Evolutionary conservation across 192 early-diverging fungal species (phyloP).

Genomic region (Entomortierella chlamydospora): DNA sequence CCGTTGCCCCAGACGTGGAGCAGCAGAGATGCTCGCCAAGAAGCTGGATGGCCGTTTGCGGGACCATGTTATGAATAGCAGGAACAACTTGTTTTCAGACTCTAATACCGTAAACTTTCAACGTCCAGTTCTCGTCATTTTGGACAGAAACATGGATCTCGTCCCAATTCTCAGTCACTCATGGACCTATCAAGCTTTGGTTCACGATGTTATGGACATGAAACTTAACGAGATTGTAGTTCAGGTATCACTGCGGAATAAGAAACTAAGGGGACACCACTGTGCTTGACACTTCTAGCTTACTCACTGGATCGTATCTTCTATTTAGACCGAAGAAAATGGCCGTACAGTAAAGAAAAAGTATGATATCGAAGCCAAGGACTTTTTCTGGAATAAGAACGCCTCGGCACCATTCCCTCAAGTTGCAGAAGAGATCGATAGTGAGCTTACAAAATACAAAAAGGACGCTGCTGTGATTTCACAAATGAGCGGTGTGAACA

Average conservation of each 20-base stretch:
- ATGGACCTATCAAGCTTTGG: constrained; percentile 97
- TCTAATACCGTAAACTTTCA: constrained; percentile 68
- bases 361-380: constrained; percentile 90
- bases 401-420: constrained; percentile 94
- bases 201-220: constrained; percentile 96
- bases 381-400: constrained; percentile 96
- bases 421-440: constrained; percentile 96
- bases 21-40: constrained; percentile 92
- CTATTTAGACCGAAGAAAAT: constrained; percentile 66
- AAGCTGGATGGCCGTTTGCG: constrained; percentile 91
- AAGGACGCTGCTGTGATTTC: constrained; percentile 95
- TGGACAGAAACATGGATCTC: constrained; percentile 94
- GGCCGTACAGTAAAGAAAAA: constrained; percentile 74
- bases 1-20: constrained; percentile 89
- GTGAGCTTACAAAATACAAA: constrained; percentile 94
- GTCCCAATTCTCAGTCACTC: constrained; percentile 93
- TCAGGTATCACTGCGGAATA: constrained; percentile 63
- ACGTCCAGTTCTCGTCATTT: constrained; percentile 86
- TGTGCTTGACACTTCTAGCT: background rate
- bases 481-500: constrained; percentile 83
- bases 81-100: constrained; percentile 86
- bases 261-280: too few species aligned
- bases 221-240: constrained; percentile 88
- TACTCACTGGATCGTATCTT: background rate
- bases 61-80: constrained; percentile 91